Base-by-base conservation (phyloP, 306 rosid species). In the Aeschynomene evenia region DNA sequence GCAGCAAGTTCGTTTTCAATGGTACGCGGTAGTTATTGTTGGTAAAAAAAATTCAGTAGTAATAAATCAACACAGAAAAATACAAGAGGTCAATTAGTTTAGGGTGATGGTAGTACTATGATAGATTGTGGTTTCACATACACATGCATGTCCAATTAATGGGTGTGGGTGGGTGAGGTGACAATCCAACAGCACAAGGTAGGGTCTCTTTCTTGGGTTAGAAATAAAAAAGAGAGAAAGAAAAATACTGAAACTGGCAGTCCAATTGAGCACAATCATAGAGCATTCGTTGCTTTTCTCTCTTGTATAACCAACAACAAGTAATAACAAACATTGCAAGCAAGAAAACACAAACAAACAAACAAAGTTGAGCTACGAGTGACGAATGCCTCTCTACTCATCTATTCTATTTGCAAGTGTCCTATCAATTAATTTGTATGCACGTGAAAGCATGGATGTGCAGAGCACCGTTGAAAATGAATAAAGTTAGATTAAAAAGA, bases 391-490 rank as follows among this genome's bases (percentile, higher is more conserved):
- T 71, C 57, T 16, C 12, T 28, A 46, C 74, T n/a, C n/a, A n/a
- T 76, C 74, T 62, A 69, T 77, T 34, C 61, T n/a, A 82, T 77
- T 36, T 72, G 84, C 81, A 70, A 78, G 63, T 77, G 87, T 85
- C 83, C 77, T 77, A 72, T 85, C 87, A 81, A 76, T 77, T 75
- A 9, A 29, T 81, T 76, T 74, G 84, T 72, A 68, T 71, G 82
- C 91, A 84, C 81, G 87, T 86, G 91, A 84, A 73, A 79, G 52
- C 46, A 64, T 73, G 72, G 76, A 60, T 59, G 57, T 11, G 36
- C 69, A 63, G 12, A 26, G 66, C 63, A 63, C 77, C 72, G 56
- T 73, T 31, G 46, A 74, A 74, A n/a, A 64, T 61, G 52, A 74
- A 74, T 56, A 63, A 80, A 70, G 73, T 37, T 7, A 12, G 2